Evolutionary conservation across 2,329 filamentous ascomycete genomes (phyloP).

Genomic region (Verruconis gallopava): DNA sequence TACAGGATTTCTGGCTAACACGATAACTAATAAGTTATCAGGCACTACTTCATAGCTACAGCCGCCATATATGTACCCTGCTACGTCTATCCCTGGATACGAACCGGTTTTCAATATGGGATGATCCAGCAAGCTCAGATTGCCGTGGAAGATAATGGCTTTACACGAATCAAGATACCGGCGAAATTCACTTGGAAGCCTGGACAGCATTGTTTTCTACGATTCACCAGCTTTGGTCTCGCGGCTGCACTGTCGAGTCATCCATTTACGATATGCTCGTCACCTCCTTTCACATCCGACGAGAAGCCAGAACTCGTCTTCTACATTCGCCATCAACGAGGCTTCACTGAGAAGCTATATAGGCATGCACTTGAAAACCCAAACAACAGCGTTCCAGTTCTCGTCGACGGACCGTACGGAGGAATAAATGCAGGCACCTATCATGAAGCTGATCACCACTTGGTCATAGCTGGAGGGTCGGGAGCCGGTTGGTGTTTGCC

Average conservation of each 20-base stretch:
- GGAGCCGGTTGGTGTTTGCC: conserved; percentile 30
- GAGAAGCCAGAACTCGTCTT: conserved; percentile 60
- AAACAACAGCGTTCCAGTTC: conserved; percentile 61
- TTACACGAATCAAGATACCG: conserved; percentile 78
- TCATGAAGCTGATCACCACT: conserved; percentile 78
- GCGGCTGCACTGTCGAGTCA: conserved; percentile 79
- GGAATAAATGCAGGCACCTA: conserved; percentile 68
- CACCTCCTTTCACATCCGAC: conserved; percentile 80
- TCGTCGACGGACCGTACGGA: conserved; percentile 88
- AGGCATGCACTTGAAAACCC: conserved; percentile 44
- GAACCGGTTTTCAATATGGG: conserved; percentile 6
- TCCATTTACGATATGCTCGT: conserved; percentile 89
- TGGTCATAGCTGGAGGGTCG: conserved; percentile 85
- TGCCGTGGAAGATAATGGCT: conserved; percentile 81
- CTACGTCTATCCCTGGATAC: conserved; percentile 68
- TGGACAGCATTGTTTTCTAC: conserved; percentile 9
- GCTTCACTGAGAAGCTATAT: conserved; percentile 79
- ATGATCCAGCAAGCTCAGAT: conserved; percentile 44
- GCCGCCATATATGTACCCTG: conserved; percentile 66
- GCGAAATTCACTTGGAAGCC: conserved; percentile 71
- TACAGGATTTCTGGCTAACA: neutral
- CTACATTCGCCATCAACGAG: conserved; percentile 70
- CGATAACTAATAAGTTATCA: conserved; percentile 19
- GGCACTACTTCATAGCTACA: conserved; percentile 77
- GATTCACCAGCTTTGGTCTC: conserved; percentile 60